Base-by-base conservation (phyloP, 228 moss, liverwort and hornwort genomes). In the Sphagnum magellanicum region DNA sequence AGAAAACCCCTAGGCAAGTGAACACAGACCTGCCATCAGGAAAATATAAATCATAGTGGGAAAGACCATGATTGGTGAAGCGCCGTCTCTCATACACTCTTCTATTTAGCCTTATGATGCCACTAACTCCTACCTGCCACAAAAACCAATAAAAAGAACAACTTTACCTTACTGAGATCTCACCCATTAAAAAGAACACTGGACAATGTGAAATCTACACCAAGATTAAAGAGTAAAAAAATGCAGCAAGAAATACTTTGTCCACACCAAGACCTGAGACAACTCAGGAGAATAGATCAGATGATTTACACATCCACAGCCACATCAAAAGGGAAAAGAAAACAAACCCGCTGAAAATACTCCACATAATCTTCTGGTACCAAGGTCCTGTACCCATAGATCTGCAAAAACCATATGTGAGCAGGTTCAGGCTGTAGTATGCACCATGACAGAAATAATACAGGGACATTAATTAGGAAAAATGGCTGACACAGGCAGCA, bases 331-430 rank as follows among this genome's bases (percentile, higher is more conserved):
- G 63, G 17, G 53, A 64, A 48, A 74, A 81, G 71, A 74, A 79
- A 71, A 83, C 90, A 74, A 74, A 98, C 98, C 92, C 89, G 91
- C 85, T 92, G 93, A 68, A 98, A 98, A 67, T 98, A 98, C 63
- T 98, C 92, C 5, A 98, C 77, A 76, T 93, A 98, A 86, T 98
- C 98, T 80, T 98, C 93, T 5, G 98, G 98, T 64, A 98, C 87
- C 74, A 98, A 71, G 15, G 92, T 92, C 69, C 86, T 87, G 57
- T 90, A 98, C 70, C 98, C 98, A 83, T 92, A 93, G 62, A 93
- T 89, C 98, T 98, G 79, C 92, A 89, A 69, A 73, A 77, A 64
- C 63, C 63, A 63, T 17, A 63, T 63, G 6, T 32, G 32, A 32
- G 32, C 6, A 48, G 8, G 6, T 49, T 32, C 11, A 5, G 49